Base-by-base conservation (phyloP, 1,284 basidiomycete species). In the Rhodotorula mucilaginosa region DNA sequence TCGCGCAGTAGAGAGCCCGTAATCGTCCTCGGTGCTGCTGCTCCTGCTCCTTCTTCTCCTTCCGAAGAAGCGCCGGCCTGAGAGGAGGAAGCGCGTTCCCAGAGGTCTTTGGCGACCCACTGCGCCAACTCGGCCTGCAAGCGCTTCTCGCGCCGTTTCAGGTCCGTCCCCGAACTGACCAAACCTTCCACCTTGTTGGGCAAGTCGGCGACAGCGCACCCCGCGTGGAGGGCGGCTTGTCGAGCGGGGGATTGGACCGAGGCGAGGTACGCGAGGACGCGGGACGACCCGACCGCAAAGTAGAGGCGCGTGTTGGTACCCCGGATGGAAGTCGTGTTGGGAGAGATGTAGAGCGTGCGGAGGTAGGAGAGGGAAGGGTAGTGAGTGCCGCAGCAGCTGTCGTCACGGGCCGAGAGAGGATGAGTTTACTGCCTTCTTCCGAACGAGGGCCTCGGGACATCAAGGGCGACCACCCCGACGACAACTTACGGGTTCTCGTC, bases 341-440 rank as follows among this genome's bases (percentile, higher is more conserved):
- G 91, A 49, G 90, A 82, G 58, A 80, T 68, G 77, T 90, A 89
- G 21, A 91, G 84, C 74, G 89, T 88, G 46, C 68, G 68, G 18
- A 91, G 83, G 68, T 71, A 72, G 2, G 79, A 67, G 21, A 79
- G 70, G 3, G 85, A 86, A 7, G 90, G 89, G 59, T 88, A 84
- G 81, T 94, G 92, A 8, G 92, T 94, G 13, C 92, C 92, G 76
- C 92, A 94, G 81, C 92, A 95, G 69, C 90, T 90, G 77, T 34
- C 34, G 34, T 58, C n/a, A 16, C 8, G 4, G 7, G 62, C 51
- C 52, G 29, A 67, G 61, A 19, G 44, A 26, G 6, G 23, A 0
- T 18, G 2, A 34, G 51, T 26, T 23, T 56, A 31, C 18, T 23
- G 29, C 26, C 26, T 26, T 26, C 7, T 61, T 7, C 8, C 34